phyloP scores from a whole-genome alignment of 1,284 basidiomycete species.

The Cryptococcus jaspeensis region DNA sequence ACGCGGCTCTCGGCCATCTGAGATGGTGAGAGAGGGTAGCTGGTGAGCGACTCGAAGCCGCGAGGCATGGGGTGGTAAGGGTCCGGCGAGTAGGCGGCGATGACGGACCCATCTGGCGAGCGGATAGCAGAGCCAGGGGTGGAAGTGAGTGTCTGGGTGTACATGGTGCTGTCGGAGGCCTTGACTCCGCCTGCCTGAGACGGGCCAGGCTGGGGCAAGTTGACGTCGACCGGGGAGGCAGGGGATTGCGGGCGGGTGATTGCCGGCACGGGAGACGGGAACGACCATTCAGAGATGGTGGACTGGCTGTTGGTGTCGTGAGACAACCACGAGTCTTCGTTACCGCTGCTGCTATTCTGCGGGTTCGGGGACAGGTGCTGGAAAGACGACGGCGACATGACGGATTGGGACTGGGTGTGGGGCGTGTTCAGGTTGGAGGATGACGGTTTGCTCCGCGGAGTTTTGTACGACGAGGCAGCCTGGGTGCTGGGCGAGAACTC shows the following conservation, averaged over 20 bases:
- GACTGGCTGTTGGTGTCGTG: constrained; percentile 26
- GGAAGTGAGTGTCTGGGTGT: constrained; percentile 12
- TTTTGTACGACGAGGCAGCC: constrained; percentile 10
- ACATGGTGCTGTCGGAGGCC: constrained; percentile 15
- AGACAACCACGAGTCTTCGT: constrained; percentile 31
- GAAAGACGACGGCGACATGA: not conserved
- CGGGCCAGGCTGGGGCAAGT: constrained; percentile 14
- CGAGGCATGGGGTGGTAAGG: constrained; percentile 30
- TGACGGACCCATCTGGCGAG: constrained; percentile 29
- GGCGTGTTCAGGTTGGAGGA: not conserved
- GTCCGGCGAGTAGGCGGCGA: constrained; percentile 36
- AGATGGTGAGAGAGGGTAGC: constrained; percentile 26
- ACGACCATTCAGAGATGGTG: constrained; percentile 31
- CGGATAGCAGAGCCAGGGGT: constrained; percentile 21
- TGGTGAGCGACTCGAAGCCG: constrained; percentile 33
- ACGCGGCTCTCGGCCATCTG: constrained; percentile 16
- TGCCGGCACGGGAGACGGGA: constrained; percentile 18
- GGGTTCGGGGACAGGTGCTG: constrained; percentile 13
- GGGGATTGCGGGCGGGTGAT: constrained; percentile 19
- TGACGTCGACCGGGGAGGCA: constrained; percentile 6
- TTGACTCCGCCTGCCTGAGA: not conserved
- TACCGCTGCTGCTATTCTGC: not conserved
- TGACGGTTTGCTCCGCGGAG: constrained; percentile 11
- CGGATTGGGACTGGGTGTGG: not conserved
- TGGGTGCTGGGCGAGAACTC: constrained; percentile 18